Evolutionary conservation across 116 monocot species (phyloP).

Genomic region (Iris pallida): DNA sequence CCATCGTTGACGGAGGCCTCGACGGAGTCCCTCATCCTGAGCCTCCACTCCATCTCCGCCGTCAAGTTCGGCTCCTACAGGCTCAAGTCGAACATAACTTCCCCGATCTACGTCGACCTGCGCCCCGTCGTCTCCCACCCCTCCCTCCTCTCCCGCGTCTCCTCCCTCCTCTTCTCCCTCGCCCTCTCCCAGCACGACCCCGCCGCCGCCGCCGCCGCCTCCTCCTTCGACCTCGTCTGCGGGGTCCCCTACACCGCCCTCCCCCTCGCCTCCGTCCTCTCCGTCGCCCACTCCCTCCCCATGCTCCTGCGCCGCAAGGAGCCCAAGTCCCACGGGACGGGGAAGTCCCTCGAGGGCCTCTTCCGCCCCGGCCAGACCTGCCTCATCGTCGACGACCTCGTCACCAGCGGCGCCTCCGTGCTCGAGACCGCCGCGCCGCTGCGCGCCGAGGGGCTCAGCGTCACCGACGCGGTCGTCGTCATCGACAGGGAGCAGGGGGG

Average conservation of each 20-base stretch:
- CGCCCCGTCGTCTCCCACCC: constrained; percentile 84
- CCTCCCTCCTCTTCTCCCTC: constrained; percentile 33
- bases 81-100: constrained; percentile 91
- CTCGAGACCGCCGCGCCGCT: constrained; percentile 86
- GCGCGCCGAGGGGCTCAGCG: constrained; percentile 49
- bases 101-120: constrained; percentile 98
- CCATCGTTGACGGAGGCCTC: not conserved
- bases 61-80: constrained; percentile 88
- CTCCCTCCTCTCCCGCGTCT: constrained; percentile 50
- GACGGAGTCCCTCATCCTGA: constrained; percentile 65
- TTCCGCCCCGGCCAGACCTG: constrained; percentile 56
- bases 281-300: constrained; percentile 53
- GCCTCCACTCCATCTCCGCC: constrained; percentile 74
- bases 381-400: constrained; percentile 86
- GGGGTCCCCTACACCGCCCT: constrained; percentile 91
- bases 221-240: constrained; percentile 65
- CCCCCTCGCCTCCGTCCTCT: constrained; percentile 84
- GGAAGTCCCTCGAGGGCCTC: constrained; percentile 60
- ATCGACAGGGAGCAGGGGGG: constrained; percentile 93
- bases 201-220: too few species aligned
- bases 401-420: constrained; percentile 91
- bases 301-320: constrained; percentile 98
- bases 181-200: not conserved
- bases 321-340: constrained; percentile 77
- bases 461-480: constrained; percentile 72